phyloP scores from a whole-genome alignment of 306 rosid genomes.

The Urtica urens region DNA sequence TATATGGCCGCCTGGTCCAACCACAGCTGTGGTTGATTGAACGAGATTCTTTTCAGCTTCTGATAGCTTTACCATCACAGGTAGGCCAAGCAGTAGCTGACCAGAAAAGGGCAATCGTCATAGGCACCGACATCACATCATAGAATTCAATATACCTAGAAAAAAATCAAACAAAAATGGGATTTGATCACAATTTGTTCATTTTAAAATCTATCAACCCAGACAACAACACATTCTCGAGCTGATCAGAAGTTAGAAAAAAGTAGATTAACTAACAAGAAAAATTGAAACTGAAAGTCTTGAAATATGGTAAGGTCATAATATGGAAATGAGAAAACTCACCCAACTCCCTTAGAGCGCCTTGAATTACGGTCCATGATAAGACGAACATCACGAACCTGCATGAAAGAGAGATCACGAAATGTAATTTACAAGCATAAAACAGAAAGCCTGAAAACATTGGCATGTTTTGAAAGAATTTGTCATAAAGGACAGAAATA shows the following conservation, averaged over 20 bases:
- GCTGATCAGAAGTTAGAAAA: too few species aligned
- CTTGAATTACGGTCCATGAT: slow-evolving; percentile 97
- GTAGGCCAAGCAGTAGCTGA: slow-evolving; percentile 77
- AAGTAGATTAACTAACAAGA: neutral
- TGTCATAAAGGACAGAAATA: too few species aligned
- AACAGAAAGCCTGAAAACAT: too few species aligned
- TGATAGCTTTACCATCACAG: slow-evolving; percentile 99
- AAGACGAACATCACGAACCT: slow-evolving; percentile 98
- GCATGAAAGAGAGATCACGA: slow-evolving; percentile 10
- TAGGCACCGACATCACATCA: slow-evolving; percentile 94
- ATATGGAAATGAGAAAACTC: slow-evolving; percentile 21
- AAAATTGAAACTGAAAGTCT: neutral
- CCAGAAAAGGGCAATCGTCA: slow-evolving; percentile 99
- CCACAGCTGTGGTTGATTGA: slow-evolving; percentile 62
- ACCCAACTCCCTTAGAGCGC: slow-evolving; percentile 99
- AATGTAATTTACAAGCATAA: too few species aligned
- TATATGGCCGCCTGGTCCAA: slow-evolving; percentile 42
- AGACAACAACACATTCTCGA: neutral
- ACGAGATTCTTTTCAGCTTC: slow-evolving; percentile 98
- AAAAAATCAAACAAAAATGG: neutral
- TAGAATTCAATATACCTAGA: slow-evolving; percentile 88
- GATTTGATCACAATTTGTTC: neutral
- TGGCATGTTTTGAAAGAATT: too few species aligned
- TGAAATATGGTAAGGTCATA: neutral
- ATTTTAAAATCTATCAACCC: neutral